phyloP scores from a whole-genome alignment of 2,329 filamentous ascomycete genomes.

The Aspergillus tubingensis region DNA sequence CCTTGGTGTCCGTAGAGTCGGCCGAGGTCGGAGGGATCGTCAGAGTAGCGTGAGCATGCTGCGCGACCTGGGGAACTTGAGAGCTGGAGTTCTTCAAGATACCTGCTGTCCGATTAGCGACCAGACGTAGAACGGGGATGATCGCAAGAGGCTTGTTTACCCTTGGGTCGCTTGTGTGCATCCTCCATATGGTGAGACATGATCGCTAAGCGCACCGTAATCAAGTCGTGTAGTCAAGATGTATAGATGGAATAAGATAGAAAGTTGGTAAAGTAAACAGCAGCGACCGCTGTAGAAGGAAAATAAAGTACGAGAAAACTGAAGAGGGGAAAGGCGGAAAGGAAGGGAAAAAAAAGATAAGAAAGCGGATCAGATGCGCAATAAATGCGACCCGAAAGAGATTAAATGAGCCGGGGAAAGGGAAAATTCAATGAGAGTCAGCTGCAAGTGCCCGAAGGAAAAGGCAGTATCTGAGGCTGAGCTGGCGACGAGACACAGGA shows the following conservation, averaged over 20 bases:
- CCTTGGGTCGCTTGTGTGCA: constrained; percentile 43
- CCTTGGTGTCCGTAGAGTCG: constrained; percentile 67
- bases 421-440: constrained; percentile 3
- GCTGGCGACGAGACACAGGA: background rate
- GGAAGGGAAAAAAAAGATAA: background rate
- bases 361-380: background rate
- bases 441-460: background rate
- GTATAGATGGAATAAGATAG: constrained; percentile 11
- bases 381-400: background rate
- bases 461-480: constrained; percentile 12
- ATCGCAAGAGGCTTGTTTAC: constrained; percentile 27
- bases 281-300: background rate
- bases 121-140: background rate
- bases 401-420: background rate
- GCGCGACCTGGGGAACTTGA: constrained; percentile 61
- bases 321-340: background rate
- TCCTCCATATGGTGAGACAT: constrained; percentile 34
- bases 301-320: background rate
- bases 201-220: constrained; percentile 15
- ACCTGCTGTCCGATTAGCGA: constrained; percentile 56
- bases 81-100: constrained; percentile 82
- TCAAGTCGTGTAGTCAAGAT: constrained; percentile 20
- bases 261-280: background rate
- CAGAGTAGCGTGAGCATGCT: constrained; percentile 46
- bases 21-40: constrained; percentile 42